Evolutionary conservation across 176 grass and related monocot genomes (phyloP).

Genomic region (Aegilops longissima): DNA sequence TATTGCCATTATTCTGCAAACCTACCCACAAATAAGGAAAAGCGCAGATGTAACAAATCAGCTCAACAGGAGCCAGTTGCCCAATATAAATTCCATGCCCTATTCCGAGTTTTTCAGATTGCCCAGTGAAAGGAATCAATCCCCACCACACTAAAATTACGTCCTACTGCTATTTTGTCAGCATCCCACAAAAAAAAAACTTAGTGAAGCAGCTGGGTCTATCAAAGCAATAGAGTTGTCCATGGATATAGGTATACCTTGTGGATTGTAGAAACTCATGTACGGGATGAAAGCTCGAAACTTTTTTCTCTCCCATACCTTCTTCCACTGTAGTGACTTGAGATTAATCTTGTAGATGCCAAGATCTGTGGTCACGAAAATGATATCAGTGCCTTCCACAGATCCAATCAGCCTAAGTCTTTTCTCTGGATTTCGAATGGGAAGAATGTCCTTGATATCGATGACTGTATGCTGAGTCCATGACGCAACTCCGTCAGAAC

Average conservation of each 20-base stretch:
- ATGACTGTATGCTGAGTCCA: not conserved
- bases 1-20: no score
- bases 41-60: no score
- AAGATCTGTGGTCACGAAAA: not conserved
- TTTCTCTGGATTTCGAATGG: not conserved
- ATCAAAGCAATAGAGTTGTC: no score
- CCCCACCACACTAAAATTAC: no score
- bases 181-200: no score
- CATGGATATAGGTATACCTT: not conserved
- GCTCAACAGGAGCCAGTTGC: no score
- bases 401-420: not conserved
- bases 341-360: not conserved
- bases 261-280: conserved; percentile 3
- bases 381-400: not conserved
- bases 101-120: no score
- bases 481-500: not conserved
- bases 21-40: no score
- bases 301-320: not conserved
- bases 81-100: no score
- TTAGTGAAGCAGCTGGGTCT: no score
- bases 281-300: not conserved
- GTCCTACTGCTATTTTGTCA: no score
- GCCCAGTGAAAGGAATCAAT: no score
- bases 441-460: not conserved
- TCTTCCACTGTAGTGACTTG: not conserved